phyloP scores from a whole-genome alignment of 768 basidiomycete species.

The Paxillus rubicundulus region DNA sequence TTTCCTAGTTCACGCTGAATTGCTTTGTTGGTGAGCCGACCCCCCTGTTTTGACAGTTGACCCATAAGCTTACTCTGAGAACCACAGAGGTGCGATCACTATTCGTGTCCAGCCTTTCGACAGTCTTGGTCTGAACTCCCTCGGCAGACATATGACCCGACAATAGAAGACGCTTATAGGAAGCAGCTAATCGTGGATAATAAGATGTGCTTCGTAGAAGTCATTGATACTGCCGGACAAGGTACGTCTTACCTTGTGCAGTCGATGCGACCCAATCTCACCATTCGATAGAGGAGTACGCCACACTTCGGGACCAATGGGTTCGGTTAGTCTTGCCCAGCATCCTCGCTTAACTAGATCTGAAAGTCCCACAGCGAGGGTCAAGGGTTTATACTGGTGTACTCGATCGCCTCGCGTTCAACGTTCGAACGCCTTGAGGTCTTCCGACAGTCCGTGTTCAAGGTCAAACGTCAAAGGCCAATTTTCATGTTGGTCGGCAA shows the following conservation, averaged over 20 bases:
- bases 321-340: slow-evolving; percentile 66
- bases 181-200: slow-evolving; percentile 95
- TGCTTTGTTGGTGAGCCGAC: slow-evolving; percentile 85
- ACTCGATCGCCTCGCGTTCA: slow-evolving; percentile 92
- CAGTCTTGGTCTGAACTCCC: slow-evolving; percentile 9
- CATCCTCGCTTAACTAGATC: slow-evolving; percentile 6
- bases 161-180: slow-evolving; percentile 97
- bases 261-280: slow-evolving; percentile 16
- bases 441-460: slow-evolving; percentile 86
- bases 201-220: slow-evolving; percentile 92
- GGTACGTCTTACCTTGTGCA: slow-evolving; percentile 47
- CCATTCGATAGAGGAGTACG: slow-evolving; percentile 80
- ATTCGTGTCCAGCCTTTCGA: slow-evolving; percentile 8
- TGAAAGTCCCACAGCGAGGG: slow-evolving; percentile 65
- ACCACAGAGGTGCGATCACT: slow-evolving; percentile 50
- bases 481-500: slow-evolving; percentile 96
- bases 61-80: slow-evolving; percentile 13
- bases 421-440: slow-evolving; percentile 89
- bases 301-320: slow-evolving; percentile 96
- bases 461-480: slow-evolving; percentile 82
- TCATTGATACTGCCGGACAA: slow-evolving; percentile 97
- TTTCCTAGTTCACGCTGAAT: slow-evolving; percentile 82
- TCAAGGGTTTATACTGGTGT: slow-evolving; percentile 96
- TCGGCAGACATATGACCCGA: slow-evolving; percentile 89
- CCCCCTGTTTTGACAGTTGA: slow-evolving; percentile 6